A percentile compares a stretch with the other conserved stretches of the same genome.
These are phyloP conservation scores for Platanthera guangdongensis DNA, from an alignment of 106 monocot genomes.

Conservation along the genomic window DNA sequence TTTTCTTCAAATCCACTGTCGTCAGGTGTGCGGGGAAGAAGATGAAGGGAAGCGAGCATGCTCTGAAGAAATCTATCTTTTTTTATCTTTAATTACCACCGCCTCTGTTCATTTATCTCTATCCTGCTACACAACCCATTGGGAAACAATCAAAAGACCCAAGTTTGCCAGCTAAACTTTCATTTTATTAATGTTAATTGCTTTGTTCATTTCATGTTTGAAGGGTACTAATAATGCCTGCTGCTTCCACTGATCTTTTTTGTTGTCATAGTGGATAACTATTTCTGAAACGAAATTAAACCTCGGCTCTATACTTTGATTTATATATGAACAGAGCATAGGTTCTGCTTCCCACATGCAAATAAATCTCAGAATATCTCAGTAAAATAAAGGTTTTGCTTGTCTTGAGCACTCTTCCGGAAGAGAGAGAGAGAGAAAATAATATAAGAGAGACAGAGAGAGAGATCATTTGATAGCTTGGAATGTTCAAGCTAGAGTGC, in stretches of 20 bases:
- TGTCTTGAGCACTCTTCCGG: background rate
- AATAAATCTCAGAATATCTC: conserved; percentile 3
- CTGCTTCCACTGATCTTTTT: too few relatives aligned
- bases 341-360: background rate
- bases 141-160: conserved; percentile 24
- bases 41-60: too few relatives aligned
- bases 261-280: background rate
- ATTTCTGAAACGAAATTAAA: background rate
- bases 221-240: too few relatives aligned
- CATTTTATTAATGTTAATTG: too few relatives aligned
- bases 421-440: conserved; percentile 9
- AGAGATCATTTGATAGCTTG: background rate
- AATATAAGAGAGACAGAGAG: background rate
- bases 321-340: background rate
- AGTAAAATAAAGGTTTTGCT: background rate
- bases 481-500: background rate
- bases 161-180: background rate
- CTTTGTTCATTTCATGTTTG: too few relatives aligned
- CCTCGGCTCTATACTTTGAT: background rate
- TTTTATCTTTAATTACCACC: conserved; percentile 1
- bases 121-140: conserved; percentile 25
- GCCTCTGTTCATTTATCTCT: background rate
- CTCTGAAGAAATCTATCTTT: conserved; percentile 13
- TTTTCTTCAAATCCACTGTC: background rate
- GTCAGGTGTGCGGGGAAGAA: conserved; percentile 12